A percentile compares a stretch with the other conserved stretches of the same genome.
Evolutionary conservation across 371 early-diverging fungal species (phyloP).

Genomic region (Rhizoclosmatium hyalinum): DNA sequence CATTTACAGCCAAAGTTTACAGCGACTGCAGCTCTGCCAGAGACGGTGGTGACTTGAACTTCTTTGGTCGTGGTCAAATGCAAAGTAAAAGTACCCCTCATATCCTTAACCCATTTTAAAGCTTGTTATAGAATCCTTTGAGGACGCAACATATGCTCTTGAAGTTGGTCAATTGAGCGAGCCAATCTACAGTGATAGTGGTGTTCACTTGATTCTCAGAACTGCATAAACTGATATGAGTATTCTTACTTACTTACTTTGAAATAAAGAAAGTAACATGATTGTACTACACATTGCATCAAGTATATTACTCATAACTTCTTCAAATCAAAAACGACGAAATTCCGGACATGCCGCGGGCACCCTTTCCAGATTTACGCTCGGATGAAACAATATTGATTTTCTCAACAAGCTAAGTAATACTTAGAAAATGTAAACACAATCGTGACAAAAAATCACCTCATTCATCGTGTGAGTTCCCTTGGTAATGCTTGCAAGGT

Average conservation of each 20-base stretch:
- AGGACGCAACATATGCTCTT: constrained; percentile 82
- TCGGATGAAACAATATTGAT: constrained; percentile 39
- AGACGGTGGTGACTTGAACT: constrained; percentile 88
- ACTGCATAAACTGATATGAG: constrained; percentile 66
- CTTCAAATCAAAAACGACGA: neutral
- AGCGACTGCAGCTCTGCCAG: constrained; percentile 92
- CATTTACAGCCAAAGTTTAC: constrained; percentile 64
- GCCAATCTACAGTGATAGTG: constrained; percentile 90
- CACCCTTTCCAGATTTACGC: constrained; percentile 8
- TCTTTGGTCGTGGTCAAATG: constrained; percentile 70
- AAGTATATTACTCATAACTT: neutral
- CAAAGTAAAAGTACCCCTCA: constrained; percentile 33
- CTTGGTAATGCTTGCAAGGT: constrained; percentile 81
- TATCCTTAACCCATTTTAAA: neutral
- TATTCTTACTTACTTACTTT: neutral
- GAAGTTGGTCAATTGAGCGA: constrained; percentile 83
- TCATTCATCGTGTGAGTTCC: constrained; percentile 76
- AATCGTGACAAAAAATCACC: constrained; percentile 37
- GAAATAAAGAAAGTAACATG: neutral
- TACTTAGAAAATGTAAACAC: neutral
- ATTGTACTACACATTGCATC: neutral
- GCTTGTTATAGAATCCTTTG: constrained; percentile 70
- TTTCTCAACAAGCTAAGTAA: constrained; percentile 48
- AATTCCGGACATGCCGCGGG: neutral
- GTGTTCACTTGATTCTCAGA: constrained; percentile 90